phyloP scores from a whole-genome alignment of 108 stramenopile species.

The Cyclostephanos invisitatus region DNA sequence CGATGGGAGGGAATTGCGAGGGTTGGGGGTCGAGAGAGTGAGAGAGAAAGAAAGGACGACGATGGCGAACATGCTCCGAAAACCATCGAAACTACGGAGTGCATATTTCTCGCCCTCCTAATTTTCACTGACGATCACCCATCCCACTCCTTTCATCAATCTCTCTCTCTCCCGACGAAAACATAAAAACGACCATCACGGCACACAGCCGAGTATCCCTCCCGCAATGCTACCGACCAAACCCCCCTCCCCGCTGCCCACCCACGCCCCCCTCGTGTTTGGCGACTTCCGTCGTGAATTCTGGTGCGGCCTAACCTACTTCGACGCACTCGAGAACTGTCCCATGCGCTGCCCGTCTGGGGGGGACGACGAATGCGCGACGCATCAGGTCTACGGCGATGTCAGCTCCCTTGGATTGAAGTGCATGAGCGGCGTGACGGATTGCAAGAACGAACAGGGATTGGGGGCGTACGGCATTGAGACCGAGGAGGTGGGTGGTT shows the following conservation, averaged over 20 bases:
- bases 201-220: neutral
- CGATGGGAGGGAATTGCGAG: no score
- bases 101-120: no score
- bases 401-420: constrained; percentile 13
- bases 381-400: neutral
- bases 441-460: constrained; percentile 43
- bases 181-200: neutral
- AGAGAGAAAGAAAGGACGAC: neutral
- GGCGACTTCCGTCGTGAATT: constrained; percentile 33
- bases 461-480: constrained; percentile 20
- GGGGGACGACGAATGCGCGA: constrained; percentile 32
- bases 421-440: constrained; percentile 41
- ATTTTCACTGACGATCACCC: neutral
- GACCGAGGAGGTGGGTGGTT: neutral
- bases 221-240: constrained; percentile 23
- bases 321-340: constrained; percentile 40
- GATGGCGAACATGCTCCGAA: no score
- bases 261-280: constrained; percentile 35
- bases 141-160: neutral
- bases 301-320: constrained; percentile 44
- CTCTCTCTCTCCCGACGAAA: neutral
- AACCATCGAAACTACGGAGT: no score
- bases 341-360: constrained; percentile 33
- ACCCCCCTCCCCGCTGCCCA: constrained; percentile 34
- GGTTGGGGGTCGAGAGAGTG: no score